Conservation (phyloP, 331 rosid genomes). For the Malus hybrid region DNA sequence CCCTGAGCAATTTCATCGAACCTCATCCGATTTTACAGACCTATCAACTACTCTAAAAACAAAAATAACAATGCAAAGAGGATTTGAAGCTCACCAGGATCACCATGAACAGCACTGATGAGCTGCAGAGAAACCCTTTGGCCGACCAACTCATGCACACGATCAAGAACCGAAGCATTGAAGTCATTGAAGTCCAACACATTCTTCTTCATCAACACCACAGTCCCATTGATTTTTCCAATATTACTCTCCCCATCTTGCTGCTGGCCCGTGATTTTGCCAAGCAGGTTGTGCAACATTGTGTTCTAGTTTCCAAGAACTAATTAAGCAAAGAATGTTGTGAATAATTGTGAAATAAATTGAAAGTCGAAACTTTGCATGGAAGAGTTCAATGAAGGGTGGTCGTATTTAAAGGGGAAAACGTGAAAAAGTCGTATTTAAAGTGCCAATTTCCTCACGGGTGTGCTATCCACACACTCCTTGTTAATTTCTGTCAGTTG, state of each 20-base stretch:
- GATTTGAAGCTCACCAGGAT: slow-evolving; percentile 25
- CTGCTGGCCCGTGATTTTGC: not conserved
- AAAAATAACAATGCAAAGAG: not conserved
- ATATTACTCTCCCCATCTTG: not conserved
- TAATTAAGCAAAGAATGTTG: not conserved
- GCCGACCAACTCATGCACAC: slow-evolving; percentile 43
- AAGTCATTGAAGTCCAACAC: slow-evolving; percentile 64
- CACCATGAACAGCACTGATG: slow-evolving; percentile 35
- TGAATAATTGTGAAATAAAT: too few relatives aligned
- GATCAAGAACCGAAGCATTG: slow-evolving; percentile 46
- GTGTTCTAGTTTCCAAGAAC: not conserved
- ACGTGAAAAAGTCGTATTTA: too few relatives aligned
- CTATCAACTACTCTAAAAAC: not conserved
- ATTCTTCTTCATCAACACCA: slow-evolving; percentile 64
- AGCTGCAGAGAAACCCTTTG: slow-evolving; percentile 45
- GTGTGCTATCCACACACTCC: too few relatives aligned
- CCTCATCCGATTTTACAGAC: too few relatives aligned
- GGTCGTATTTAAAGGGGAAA: too few relatives aligned
- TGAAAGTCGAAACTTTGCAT: too few relatives aligned
- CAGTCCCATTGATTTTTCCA: slow-evolving; percentile 35
- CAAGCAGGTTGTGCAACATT: slow-evolving; percentile 1
- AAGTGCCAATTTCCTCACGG: too few relatives aligned
- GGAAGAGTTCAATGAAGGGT: too few relatives aligned
- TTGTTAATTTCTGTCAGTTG: too few relatives aligned
- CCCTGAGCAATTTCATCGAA: too few relatives aligned